Conservation (phyloP, 805 yeast genomes). For the Metschnikowia gelsemii region DNA sequence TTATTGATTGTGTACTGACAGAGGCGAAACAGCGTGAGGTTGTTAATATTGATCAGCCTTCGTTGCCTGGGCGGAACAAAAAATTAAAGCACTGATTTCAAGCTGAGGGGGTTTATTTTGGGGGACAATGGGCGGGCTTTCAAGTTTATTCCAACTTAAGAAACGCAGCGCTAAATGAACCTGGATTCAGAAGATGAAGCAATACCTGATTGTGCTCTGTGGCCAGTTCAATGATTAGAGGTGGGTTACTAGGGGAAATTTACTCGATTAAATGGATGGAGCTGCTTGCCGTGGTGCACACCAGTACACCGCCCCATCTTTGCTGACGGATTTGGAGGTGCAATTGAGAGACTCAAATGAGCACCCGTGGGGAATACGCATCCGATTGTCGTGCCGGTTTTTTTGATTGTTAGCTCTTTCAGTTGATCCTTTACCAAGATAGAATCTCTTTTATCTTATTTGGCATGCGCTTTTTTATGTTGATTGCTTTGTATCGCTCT, state of each 20-base stretch:
- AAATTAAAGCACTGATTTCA: constrained; percentile 4
- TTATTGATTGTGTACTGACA: too few species aligned
- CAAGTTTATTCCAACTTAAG: neutral
- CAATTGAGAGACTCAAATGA: constrained; percentile 4
- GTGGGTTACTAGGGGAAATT: constrained; percentile 10
- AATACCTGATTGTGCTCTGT: constrained; percentile 10
- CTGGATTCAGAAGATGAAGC: neutral
- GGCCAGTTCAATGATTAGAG: constrained; percentile 13
- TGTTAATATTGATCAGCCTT: constrained; percentile 3
- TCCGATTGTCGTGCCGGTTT: too few species aligned
- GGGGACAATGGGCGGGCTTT: neutral
- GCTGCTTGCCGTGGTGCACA: constrained; percentile 18
- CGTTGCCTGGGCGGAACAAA: constrained; percentile 9
- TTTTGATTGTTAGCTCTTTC: neutral
- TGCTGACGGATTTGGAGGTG: constrained; percentile 12
- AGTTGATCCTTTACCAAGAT: neutral
- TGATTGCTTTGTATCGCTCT: neutral
- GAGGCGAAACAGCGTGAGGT: neutral
- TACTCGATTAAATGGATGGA: constrained; percentile 14
- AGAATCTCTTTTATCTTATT: neutral
- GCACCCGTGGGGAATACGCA: neutral
- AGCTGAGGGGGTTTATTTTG: constrained; percentile 4
- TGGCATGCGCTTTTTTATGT: neutral
- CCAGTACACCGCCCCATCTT: constrained; percentile 17
- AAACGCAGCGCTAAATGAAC: neutral